A percentile compares a stretch with the other conserved stretches of the same genome.
Conservation (phyloP, 164 flowering plant genomes). For the Annona squamosa region DNA sequence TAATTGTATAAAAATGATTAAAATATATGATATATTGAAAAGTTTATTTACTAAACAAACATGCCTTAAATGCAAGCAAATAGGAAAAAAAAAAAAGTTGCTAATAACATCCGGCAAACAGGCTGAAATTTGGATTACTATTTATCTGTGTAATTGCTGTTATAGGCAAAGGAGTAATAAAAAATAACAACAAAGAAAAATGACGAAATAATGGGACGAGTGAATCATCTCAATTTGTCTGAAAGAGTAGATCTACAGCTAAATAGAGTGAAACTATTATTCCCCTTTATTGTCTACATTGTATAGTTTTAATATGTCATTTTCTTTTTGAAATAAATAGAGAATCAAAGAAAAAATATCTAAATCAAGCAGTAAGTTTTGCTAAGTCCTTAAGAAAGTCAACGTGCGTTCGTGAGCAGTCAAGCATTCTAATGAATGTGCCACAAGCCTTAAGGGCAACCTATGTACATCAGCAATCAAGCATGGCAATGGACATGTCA, state of each 20-base stretch:
- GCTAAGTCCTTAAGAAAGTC: not conserved
- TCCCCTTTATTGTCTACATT: not conserved
- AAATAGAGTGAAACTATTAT: slow-evolving; percentile 26
- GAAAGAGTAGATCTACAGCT: slow-evolving; percentile 72
- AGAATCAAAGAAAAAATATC: not conserved
- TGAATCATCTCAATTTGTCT: slow-evolving; percentile 73
- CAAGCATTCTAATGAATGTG: not conserved
- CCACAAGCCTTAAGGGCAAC: too few relatives aligned
- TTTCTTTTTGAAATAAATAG: not conserved
- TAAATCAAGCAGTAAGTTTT: not conserved
- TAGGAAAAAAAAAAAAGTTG: too few relatives aligned
- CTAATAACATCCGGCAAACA: too few relatives aligned
- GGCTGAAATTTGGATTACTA: too few relatives aligned
- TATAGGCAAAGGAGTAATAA: not conserved
- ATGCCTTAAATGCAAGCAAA: too few relatives aligned
- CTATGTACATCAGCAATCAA: too few relatives aligned
- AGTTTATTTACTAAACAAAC: too few relatives aligned
- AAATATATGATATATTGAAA: too few relatives aligned
- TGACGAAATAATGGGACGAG: not conserved
- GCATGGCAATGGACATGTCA: too few relatives aligned
- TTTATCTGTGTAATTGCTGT: too few relatives aligned
- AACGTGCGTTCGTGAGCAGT: not conserved
- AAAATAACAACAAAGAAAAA: not conserved
- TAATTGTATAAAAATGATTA: too few relatives aligned
- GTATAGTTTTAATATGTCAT: not conserved